These are phyloP conservation scores for Chaetomiaceae sp. DNA, from an alignment of 2,329 filamentous ascomycete genomes.

Conservation along the genomic window DNA sequence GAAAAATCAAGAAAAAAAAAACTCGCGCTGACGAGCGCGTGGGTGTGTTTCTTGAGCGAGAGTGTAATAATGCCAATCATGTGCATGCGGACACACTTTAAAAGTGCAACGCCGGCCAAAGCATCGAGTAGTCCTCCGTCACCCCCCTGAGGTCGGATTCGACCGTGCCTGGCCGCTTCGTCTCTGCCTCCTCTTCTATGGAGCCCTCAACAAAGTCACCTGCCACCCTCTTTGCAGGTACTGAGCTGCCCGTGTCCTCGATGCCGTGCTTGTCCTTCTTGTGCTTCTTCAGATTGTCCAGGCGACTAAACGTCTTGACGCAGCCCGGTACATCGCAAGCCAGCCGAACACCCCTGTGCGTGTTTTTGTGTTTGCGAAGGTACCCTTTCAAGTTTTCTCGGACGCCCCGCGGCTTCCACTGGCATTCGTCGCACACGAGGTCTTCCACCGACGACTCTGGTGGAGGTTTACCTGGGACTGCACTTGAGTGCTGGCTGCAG, in stretches of 20 bases:
- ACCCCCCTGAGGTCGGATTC: slow-evolving; percentile 21
- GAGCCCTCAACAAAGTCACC: slow-evolving; percentile 16
- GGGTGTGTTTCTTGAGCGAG: not conserved
- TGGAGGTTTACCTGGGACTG: not conserved
- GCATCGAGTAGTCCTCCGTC: slow-evolving; percentile 26
- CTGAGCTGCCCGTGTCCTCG: slow-evolving; percentile 21
- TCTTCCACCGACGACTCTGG: slow-evolving; percentile 24
- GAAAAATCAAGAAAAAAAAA: not conserved
- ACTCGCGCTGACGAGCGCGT: not conserved
- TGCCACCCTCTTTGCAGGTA: slow-evolving; percentile 19
- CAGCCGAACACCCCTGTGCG: slow-evolving; percentile 29
- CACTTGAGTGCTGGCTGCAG: slow-evolving; percentile 13
- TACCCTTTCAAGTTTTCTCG: slow-evolving; percentile 31
- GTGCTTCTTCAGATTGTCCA: slow-evolving; percentile 32
- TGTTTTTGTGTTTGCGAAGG: slow-evolving; percentile 33
- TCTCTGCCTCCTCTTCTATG: slow-evolving; percentile 12
- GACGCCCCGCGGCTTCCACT: slow-evolving; percentile 31
- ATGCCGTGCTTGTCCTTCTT: slow-evolving; percentile 31
- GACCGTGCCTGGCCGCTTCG: slow-evolving; percentile 17
- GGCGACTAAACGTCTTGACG: slow-evolving; percentile 30
- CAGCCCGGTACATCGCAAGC: slow-evolving; percentile 29
- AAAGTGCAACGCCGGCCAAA: slow-evolving; percentile 29
- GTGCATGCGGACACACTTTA: not conserved
- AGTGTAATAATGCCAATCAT: not conserved
- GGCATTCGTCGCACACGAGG: slow-evolving; percentile 30